Conservation (phyloP, 805 yeast genomes). For the Cyberlindnera subsufficiens region DNA sequence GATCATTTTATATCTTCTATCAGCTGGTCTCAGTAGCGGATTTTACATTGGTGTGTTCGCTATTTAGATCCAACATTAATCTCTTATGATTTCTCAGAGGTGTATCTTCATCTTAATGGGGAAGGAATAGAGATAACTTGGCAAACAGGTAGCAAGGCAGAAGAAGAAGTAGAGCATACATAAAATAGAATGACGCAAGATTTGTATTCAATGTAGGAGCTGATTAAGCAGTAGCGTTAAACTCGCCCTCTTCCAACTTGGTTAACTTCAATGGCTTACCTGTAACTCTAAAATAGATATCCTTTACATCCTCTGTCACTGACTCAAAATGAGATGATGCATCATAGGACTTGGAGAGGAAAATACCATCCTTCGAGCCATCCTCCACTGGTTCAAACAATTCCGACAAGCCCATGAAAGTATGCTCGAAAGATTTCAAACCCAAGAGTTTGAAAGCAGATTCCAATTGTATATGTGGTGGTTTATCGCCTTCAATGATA, state of each 20-base stretch:
- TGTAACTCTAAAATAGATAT: constrained; percentile 82
- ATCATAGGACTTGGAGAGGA: constrained; percentile 84
- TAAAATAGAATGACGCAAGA: too few relatives aligned
- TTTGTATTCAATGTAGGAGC: too few relatives aligned
- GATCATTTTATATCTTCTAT: too few relatives aligned
- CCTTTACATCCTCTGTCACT: constrained; percentile 95
- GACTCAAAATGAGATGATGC: constrained; percentile 93
- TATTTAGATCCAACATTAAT: too few relatives aligned
- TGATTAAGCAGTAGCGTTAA: constrained; percentile 19
- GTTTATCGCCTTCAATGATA: constrained; percentile 86
- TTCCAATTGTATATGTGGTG: constrained; percentile 90
- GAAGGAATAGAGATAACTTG: too few relatives aligned
- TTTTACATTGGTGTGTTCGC: too few relatives aligned
- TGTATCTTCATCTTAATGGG: too few relatives aligned
- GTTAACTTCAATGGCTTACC: constrained; percentile 73
- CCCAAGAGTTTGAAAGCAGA: constrained; percentile 92
- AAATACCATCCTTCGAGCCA: constrained; percentile 75
- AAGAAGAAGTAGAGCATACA: not conserved
- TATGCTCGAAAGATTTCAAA: constrained; percentile 39
- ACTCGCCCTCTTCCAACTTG: constrained; percentile 23
- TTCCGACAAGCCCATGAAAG: constrained; percentile 91
- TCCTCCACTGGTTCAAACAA: constrained; percentile 81
- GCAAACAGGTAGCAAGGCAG: not conserved
- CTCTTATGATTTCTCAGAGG: too few relatives aligned
- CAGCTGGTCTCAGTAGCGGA: too few relatives aligned